These are phyloP conservation scores for Limonium bicolor DNA, from an alignment of 148 eudicot genomes.

Conservation along the genomic window DNA sequence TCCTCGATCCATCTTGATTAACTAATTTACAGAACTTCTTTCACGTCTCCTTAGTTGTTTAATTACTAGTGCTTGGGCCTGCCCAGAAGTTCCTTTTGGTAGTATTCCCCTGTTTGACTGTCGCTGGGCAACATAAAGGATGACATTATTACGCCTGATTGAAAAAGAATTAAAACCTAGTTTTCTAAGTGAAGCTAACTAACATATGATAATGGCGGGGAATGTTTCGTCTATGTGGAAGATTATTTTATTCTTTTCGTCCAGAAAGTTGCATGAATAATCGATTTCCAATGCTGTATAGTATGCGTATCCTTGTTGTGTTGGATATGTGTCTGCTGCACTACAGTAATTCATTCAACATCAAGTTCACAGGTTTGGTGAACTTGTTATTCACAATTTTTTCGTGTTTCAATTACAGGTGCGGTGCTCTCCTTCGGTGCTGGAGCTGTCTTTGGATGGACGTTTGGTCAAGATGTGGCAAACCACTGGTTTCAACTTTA, in stretches of 20 bases:
- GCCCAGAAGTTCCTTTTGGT: too few relatives aligned
- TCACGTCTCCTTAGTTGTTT: too few relatives aligned
- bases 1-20: too few relatives aligned
- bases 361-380: background rate
- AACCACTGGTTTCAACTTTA: conserved; percentile 68
- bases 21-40: too few relatives aligned
- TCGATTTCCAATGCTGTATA: background rate
- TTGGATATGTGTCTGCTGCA: too few relatives aligned
- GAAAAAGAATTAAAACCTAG: too few relatives aligned
- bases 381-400: background rate
- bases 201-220: too few relatives aligned
- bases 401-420: conserved; percentile 27
- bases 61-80: too few relatives aligned
- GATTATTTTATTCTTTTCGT: background rate
- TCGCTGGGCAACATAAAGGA: too few relatives aligned
- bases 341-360: background rate
- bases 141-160: too few relatives aligned
- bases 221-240: background rate
- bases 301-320: background rate
- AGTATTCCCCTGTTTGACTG: too few relatives aligned
- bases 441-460: conserved; percentile 65
- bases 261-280: background rate
- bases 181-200: too few relatives aligned
- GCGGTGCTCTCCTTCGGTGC: conserved; percentile 53
- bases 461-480: conserved; percentile 66